Base-by-base conservation (phyloP, 1,139 yeast species). In the Tardiomyces depauwii region DNA sequence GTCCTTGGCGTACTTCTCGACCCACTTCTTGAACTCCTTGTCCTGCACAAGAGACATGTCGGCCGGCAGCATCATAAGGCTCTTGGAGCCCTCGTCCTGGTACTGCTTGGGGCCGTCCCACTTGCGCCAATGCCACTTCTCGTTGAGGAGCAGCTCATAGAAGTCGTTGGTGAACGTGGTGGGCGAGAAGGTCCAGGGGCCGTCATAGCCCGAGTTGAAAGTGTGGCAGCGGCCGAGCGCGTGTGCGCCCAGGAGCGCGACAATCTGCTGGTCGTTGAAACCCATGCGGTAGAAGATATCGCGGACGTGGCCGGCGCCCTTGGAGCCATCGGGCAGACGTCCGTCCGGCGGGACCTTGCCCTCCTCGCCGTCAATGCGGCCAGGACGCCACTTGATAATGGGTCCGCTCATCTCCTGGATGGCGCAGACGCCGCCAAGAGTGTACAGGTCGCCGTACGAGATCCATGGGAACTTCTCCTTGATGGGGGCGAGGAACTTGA, bases 131-230 rank as follows among this genome's bases (percentile, higher is more conserved):
- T 79, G 78, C 96, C 96, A 87, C 53, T 77, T 71, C 53, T 78
- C 83, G 56, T 77, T 74, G 53, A 84, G 64, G 55, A 87, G 72
- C 57, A 82, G 72, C 46, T 71, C 78, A 68, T 64, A 87, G 66
- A 83, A 87, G 55, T 83, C 91, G 64, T 86, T 87, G 55, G 91
- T 80, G 65, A 87, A 83, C 63, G 74, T 70, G 54, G 86, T 86
- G 56, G 84, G 82, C 9, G 89, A 78, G 50, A 85, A 86, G 47
- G 89, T 88, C 96, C 96, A 87, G 47, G 95, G 94, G 42, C 95
- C 95, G 50, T 82, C 91, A 62, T 66, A 87, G 2, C 95, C 95
- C 18, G 70, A 60, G 42, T 66, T 58, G 43, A 64, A 60, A 40
- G 58, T 55, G 66, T 86, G 95, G 60, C 95, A 84, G 50, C 74